Evolutionary conservation across 768 basidiomycete genomes (phyloP).

Genomic region (Suillus occidentalis): DNA sequence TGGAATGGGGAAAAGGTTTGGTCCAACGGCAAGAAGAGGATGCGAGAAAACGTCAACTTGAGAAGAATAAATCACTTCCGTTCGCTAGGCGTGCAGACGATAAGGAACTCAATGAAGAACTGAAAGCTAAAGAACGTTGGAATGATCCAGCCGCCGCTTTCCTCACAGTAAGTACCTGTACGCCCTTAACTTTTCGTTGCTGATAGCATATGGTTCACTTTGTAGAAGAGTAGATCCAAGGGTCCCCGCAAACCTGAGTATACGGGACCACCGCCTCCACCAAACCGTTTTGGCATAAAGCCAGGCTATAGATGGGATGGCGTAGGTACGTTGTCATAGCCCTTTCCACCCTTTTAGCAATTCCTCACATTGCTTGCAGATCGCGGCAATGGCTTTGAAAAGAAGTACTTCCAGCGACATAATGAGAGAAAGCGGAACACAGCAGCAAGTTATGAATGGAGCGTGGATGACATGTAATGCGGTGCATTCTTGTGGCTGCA

Average conservation of each 20-base stretch:
- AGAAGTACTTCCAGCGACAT: conserved; percentile 80
- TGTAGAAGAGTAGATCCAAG: conserved; percentile 72
- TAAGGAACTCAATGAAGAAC: conserved; percentile 78
- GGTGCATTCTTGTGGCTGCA: conserved; percentile 1
- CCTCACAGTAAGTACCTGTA: conserved; percentile 62
- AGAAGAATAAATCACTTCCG: conserved; percentile 61
- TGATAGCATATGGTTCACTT: conserved; percentile 10
- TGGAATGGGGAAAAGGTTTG: conserved; percentile 98
- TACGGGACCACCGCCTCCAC: conserved; percentile 82
- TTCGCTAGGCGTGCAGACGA: conserved; percentile 86
- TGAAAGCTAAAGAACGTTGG: conserved; percentile 83
- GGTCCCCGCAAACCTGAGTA: conserved; percentile 85
- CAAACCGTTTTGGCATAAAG: conserved; percentile 93
- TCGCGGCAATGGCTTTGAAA: conserved; percentile 92
- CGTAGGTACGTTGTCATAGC: conserved; percentile 62
- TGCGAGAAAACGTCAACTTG: conserved; percentile 59
- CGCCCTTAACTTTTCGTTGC: background rate
- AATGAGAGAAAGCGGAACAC: conserved; percentile 74
- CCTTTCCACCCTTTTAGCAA: conserved; percentile 4
- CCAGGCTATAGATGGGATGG: conserved; percentile 99
- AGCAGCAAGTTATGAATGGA: conserved; percentile 79
- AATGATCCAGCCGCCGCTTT: conserved; percentile 98
- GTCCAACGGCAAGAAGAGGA: conserved; percentile 85
- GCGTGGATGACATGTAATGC: conserved; percentile 88
- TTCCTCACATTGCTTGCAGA: conserved; percentile 45